Percentiles rank a stretch among this genome's conserved stretches.
Evolutionary conservation across 2,329 filamentous ascomycete species (phyloP).

Genomic region (Mycocentrospora acerina): DNA sequence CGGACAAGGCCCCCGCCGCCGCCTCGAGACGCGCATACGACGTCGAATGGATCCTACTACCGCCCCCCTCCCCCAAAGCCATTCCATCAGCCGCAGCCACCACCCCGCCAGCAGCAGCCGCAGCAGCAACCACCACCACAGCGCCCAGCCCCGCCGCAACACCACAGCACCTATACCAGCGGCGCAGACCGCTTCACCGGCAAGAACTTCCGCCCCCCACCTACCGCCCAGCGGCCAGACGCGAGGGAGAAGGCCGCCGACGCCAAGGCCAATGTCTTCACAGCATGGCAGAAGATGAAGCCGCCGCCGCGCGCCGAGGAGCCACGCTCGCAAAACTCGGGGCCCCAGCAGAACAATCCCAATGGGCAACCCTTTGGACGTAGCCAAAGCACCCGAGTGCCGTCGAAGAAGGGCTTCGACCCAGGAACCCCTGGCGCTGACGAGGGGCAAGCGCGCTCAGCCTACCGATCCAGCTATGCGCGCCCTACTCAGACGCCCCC

Average conservation of each 20-base stretch:
- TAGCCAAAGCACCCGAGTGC: constrained; percentile 45
- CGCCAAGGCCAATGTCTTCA: constrained; percentile 48
- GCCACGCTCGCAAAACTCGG: constrained; percentile 23
- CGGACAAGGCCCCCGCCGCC: constrained; percentile 47
- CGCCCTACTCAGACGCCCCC: constrained; percentile 36
- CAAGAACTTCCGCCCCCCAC: constrained; percentile 44
- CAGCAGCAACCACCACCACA: constrained; percentile 10
- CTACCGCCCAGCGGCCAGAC: constrained; percentile 34
- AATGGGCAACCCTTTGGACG: constrained; percentile 43
- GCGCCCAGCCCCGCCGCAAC: constrained; percentile 23
- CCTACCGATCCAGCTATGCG: constrained; percentile 44
- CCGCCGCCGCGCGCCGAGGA: constrained; percentile 35
- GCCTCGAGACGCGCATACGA: constrained; percentile 46
- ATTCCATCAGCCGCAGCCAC: too few relatives aligned
- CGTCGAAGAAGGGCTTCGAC: constrained; percentile 59
- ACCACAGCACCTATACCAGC: constrained; percentile 33
- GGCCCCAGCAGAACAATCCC: constrained; percentile 27
- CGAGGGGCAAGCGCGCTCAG: constrained; percentile 59
- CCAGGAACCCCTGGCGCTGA: constrained; percentile 61
- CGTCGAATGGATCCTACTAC: constrained; percentile 38
- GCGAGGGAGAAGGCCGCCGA: constrained; percentile 40
- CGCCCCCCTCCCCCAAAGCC: constrained; percentile 32
- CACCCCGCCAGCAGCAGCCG: constrained; percentile 18
- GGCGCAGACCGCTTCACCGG: constrained; percentile 49
- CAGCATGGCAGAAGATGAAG: constrained; percentile 54